These are phyloP conservation scores for Cadophora malorum DNA, from an alignment of 2,329 filamentous ascomycete species.

Conservation along the genomic window DNA sequence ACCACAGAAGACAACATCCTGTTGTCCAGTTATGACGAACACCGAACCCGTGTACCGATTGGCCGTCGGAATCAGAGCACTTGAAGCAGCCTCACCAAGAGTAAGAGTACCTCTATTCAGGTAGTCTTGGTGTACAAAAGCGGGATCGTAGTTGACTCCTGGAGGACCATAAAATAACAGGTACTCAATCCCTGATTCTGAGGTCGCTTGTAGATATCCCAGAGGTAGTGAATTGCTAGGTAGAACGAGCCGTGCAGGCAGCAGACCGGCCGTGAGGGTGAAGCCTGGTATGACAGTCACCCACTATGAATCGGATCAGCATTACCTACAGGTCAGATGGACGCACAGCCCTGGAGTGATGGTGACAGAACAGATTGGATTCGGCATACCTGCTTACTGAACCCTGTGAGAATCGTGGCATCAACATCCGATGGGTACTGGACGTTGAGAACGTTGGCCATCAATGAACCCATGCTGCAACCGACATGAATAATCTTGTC, in stretches of 20 bases:
- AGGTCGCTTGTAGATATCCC: conserved; percentile 29
- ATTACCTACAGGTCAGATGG: not conserved
- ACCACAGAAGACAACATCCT: conserved; percentile 35
- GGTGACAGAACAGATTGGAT: not conserved
- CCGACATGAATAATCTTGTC: conserved; percentile 37
- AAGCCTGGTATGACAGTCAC: conserved; percentile 27
- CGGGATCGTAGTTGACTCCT: conserved; percentile 26
- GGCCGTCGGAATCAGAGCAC: conserved; percentile 22
- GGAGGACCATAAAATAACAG: conserved; percentile 28
- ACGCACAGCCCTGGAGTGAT: not conserved
- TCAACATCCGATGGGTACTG: conserved; percentile 38
- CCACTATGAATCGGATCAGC: not conserved
- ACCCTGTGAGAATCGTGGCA: conserved; percentile 38
- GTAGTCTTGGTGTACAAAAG: conserved; percentile 26
- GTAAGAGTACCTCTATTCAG: conserved; percentile 28
- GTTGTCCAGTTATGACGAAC: conserved; percentile 30
- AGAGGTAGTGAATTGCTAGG: conserved; percentile 23
- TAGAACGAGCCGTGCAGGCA: conserved; percentile 25
- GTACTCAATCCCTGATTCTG: conserved; percentile 23
- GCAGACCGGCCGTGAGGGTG: conserved; percentile 23
- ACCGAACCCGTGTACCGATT: conserved; percentile 28
- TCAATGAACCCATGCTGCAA: conserved; percentile 35
- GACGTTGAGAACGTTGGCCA: conserved; percentile 32
- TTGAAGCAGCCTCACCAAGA: conserved; percentile 31
- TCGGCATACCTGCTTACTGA: conserved; percentile 24